These are phyloP conservation scores for Novymonas esmeraldas DNA, from an alignment of 208 protist species.

Conservation along the genomic window DNA sequence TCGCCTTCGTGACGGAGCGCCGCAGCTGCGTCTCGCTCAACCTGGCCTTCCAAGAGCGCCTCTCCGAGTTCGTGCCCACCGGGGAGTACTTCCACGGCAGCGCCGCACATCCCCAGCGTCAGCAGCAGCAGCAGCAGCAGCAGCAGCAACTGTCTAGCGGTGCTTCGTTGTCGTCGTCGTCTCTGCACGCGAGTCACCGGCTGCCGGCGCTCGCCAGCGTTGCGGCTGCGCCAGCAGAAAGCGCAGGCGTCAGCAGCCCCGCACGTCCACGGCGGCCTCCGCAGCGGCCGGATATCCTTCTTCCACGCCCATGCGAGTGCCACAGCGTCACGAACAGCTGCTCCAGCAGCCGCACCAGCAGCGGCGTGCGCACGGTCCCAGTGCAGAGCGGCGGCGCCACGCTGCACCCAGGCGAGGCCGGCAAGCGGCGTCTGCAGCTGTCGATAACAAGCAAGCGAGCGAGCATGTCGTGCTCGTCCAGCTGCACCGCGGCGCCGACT, in stretches of 20 bases:
- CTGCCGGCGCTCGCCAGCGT: slow-evolving; percentile 8
- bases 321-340: slow-evolving; percentile 10
- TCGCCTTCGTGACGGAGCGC: slow-evolving; percentile 46
- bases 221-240: background rate
- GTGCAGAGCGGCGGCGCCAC: slow-evolving; percentile 10
- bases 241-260: background rate
- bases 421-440: background rate
- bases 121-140: no score
- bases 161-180: background rate
- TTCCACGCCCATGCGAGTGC: background rate
- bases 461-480: background rate
- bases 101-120: background rate
- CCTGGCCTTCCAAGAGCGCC: slow-evolving; percentile 73
- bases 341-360: slow-evolving; percentile 25
- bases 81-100: slow-evolving; percentile 25
- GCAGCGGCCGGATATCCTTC: background rate
- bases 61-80: slow-evolving; percentile 39
- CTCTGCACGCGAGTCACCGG: background rate
- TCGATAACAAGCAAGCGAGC: background rate
- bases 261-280: background rate
- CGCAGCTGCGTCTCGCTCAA: slow-evolving; percentile 80
- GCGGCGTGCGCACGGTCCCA: background rate
- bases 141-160: background rate
- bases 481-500: background rate
- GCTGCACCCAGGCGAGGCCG: background rate